A percentile compares a stretch with the other conserved stretches of the same genome.
Evolutionary conservation across 108 stramenopile species (phyloP).

Genomic region (Mayamaea pseudoterrestris): DNA sequence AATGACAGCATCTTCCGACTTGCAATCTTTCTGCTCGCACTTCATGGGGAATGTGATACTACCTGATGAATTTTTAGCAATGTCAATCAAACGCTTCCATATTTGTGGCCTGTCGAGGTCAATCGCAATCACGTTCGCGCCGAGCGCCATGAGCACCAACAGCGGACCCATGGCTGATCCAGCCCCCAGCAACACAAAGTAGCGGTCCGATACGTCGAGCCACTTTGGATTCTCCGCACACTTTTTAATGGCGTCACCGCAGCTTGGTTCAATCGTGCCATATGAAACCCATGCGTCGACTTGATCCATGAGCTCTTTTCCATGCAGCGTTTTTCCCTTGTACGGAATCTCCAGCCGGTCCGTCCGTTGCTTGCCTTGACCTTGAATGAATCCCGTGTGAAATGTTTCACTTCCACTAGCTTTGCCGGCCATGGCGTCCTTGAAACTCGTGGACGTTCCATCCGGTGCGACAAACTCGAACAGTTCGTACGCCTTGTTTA

Average conservation of each 20-base stretch:
- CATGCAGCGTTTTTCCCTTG: conserved; percentile 79
- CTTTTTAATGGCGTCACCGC: conserved; percentile 83
- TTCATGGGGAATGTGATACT: conserved; percentile 91
- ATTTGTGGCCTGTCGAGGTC: conserved; percentile 88
- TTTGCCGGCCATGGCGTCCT: conserved; percentile 76
- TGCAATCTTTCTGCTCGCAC: conserved; percentile 31
- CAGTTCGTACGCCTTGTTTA: conserved; percentile 74
- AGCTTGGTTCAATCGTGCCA: conserved; percentile 91
- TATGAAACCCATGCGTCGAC: conserved; percentile 86
- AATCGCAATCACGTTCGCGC: conserved; percentile 92
- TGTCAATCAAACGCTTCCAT: conserved; percentile 82
- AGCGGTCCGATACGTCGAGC: conserved; percentile 79
- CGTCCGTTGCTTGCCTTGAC: conserved; percentile 27
- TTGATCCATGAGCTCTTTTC: conserved; percentile 70
- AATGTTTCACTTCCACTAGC: conserved; percentile 63
- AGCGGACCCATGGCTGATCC: conserved; percentile 98
- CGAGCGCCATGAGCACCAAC: conserved; percentile 80
- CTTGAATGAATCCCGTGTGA: conserved; percentile 76
- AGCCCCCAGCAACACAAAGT: conserved; percentile 95
- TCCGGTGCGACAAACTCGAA: conserved; percentile 90
- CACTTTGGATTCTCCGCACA: conserved; percentile 74
- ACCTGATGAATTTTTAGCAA: conserved; percentile 74
- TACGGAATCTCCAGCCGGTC: conserved; percentile 71
- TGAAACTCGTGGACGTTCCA: conserved; percentile 51
- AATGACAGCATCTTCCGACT: conserved; percentile 55